These are phyloP conservation scores for Clarireedia homoeocarpa DNA, from an alignment of 2,329 filamentous ascomycete genomes.

Conservation along the genomic window DNA sequence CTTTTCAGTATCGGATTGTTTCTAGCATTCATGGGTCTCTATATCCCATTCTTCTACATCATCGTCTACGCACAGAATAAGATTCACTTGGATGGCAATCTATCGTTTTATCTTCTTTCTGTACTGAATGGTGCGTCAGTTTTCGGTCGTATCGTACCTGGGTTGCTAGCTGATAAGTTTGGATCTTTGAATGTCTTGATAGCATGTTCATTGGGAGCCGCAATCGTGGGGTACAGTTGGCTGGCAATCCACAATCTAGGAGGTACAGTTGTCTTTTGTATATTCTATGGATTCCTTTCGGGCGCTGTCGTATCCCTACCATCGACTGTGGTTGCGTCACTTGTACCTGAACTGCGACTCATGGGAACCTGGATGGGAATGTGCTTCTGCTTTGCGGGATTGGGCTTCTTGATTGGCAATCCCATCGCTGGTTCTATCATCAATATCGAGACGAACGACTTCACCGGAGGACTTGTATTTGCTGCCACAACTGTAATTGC, in stretches of 20 bases:
- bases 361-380: background rate
- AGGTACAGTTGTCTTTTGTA: constrained; percentile 28
- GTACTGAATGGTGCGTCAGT: constrained; percentile 25
- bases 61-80: constrained; percentile 29
- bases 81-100: background rate
- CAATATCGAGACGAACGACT: background rate
- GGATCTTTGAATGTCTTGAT: constrained; percentile 28
- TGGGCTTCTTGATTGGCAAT: background rate
- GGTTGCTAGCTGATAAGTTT: constrained; percentile 29
- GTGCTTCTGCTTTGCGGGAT: background rate
- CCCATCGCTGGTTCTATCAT: background rate
- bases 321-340: background rate
- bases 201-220: constrained; percentile 21
- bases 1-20: constrained; percentile 31
- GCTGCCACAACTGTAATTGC: background rate
- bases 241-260: constrained; percentile 20
- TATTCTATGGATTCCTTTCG: constrained; percentile 29
- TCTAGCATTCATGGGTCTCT: constrained; percentile 39
- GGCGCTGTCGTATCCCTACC: background rate
- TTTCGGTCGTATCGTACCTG: constrained; percentile 30
- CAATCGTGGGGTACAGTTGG: constrained; percentile 29
- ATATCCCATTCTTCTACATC: constrained; percentile 41
- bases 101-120: background rate
- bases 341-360: background rate
- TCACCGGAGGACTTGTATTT: background rate